Evolutionary conservation across 352 stramenopile genomes (phyloP).

Genomic region (Phytophthora fragariae): DNA sequence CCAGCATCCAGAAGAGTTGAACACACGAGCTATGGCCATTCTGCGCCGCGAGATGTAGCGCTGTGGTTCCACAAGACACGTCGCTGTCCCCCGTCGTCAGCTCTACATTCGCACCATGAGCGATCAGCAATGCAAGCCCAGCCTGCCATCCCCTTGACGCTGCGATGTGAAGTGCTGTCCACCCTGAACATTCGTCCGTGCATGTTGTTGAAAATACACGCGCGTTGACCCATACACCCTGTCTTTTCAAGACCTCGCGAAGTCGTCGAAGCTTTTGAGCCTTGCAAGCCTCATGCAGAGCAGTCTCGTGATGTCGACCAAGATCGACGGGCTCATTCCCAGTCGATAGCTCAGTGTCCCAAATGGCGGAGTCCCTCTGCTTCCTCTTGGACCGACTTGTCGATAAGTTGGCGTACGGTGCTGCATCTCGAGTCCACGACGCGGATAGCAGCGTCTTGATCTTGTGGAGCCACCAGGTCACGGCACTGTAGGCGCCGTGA

Average conservation of each 20-base stretch:
- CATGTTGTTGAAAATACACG: constrained; percentile 1
- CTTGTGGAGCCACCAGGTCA: constrained; percentile 36
- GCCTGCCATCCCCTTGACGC: constrained; percentile 36
- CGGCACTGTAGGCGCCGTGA: constrained; percentile 32
- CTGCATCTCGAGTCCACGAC: not conserved
- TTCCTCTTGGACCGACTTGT: not conserved
- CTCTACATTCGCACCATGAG: constrained; percentile 37
- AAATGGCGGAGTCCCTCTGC: constrained; percentile 7
- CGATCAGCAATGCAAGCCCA: constrained; percentile 35
- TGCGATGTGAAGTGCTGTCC: constrained; percentile 45
- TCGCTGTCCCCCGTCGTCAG: constrained; percentile 7
- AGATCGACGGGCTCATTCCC: constrained; percentile 1
- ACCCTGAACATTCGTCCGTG: constrained; percentile 11
- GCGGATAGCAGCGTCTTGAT: constrained; percentile 43
- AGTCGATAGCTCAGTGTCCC: constrained; percentile 19
- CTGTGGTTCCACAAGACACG: constrained; percentile 7
- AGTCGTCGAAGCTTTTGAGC: constrained; percentile 14
- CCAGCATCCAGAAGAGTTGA: constrained; percentile 38
- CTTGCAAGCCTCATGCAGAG: constrained; percentile 18
- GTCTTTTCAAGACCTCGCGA: constrained; percentile 25
- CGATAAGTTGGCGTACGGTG: not conserved
- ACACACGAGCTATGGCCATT: constrained; percentile 38
- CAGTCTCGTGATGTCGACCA: constrained; percentile 1
- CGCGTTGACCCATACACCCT: constrained; percentile 12
- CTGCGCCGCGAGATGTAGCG: constrained; percentile 39